These are phyloP conservation scores for Kernera saxatilis DNA, from an alignment of 345 rosid genomes.

Conservation along the genomic window DNA sequence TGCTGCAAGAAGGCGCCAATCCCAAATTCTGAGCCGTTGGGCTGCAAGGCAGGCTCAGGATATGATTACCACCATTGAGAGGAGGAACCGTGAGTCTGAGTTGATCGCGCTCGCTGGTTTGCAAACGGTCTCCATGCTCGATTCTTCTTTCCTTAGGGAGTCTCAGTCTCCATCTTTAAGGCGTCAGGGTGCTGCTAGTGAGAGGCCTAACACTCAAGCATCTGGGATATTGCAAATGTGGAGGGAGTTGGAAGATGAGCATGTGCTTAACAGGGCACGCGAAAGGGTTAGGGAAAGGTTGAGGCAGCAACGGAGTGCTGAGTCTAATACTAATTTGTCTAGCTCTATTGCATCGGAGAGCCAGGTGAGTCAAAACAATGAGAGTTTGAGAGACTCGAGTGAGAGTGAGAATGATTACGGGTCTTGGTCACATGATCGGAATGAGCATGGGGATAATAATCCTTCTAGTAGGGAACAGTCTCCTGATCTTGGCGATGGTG, in stretches of 20 bases:
- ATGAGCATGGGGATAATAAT: slow-evolving; percentile 50
- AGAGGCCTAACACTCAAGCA: slow-evolving; percentile 84
- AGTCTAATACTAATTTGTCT: slow-evolving; percentile 23
- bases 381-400: slow-evolving; percentile 57
- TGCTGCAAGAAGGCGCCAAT: slow-evolving; percentile 81
- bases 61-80: slow-evolving; percentile 95
- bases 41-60: slow-evolving; percentile 99
- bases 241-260: slow-evolving; percentile 99
- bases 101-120: slow-evolving; percentile 92
- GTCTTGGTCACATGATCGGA: slow-evolving; percentile 64
- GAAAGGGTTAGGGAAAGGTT: slow-evolving; percentile 77
- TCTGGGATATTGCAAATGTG: slow-evolving; percentile 94
- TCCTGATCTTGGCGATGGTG: slow-evolving; percentile 88
- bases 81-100: slow-evolving; percentile 93
- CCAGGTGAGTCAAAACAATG: slow-evolving; percentile 64
- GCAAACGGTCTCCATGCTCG: slow-evolving; percentile 96
- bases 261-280: slow-evolving; percentile 74
- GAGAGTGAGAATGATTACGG: slow-evolving; percentile 80
- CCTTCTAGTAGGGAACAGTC: slow-evolving; percentile 85
- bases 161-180: slow-evolving; percentile 70
- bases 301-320: slow-evolving; percentile 70
- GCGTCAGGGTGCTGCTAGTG: slow-evolving; percentile 58
- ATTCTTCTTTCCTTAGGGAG: slow-evolving; percentile 90
- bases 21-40: slow-evolving; percentile 80
- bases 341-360: slow-evolving; percentile 49